A percentile compares a stretch with the other conserved stretches of the same genome.
Conservation (phyloP, 1,139 yeast species). For the Kluyveromyces sp. region DNA sequence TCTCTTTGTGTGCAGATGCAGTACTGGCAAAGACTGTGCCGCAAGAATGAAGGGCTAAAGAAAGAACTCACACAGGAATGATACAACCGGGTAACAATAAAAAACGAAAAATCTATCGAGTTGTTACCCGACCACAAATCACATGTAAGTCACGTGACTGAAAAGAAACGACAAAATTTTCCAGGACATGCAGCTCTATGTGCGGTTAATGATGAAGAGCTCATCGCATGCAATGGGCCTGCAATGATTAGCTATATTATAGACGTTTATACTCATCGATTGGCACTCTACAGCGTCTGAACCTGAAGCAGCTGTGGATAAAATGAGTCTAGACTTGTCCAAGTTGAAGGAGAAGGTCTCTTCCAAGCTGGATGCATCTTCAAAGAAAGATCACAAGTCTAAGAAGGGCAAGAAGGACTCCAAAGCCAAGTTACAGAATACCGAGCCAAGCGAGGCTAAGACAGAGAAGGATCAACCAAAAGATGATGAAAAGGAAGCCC, state of each 20-base stretch:
- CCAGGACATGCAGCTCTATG: background rate
- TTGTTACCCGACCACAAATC: background rate
- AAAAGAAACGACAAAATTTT: slow-evolving; percentile 11
- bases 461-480: too few relatives aligned
- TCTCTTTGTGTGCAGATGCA: too few relatives aligned
- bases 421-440: background rate
- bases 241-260: slow-evolving; percentile 7
- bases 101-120: background rate
- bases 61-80: too few relatives aligned
- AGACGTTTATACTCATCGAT: too few relatives aligned
- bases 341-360: slow-evolving; percentile 55
- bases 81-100: background rate
- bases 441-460: slow-evolving; percentile 19
- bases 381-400: slow-evolving; percentile 19
- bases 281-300: too few relatives aligned
- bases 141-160: slow-evolving; percentile 1
- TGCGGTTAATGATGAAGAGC: background rate
- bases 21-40: too few relatives aligned
- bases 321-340: slow-evolving; percentile 36
- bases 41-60: too few relatives aligned
- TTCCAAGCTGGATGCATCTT: slow-evolving; percentile 27
- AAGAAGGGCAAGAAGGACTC: slow-evolving; percentile 11
- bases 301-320: background rate
- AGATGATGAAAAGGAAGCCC: slow-evolving; percentile 32
- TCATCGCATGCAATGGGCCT: slow-evolving; percentile 8